phyloP scores from a whole-genome alignment of 2,329 filamentous ascomycete genomes.

The Aspergillus ustus region DNA sequence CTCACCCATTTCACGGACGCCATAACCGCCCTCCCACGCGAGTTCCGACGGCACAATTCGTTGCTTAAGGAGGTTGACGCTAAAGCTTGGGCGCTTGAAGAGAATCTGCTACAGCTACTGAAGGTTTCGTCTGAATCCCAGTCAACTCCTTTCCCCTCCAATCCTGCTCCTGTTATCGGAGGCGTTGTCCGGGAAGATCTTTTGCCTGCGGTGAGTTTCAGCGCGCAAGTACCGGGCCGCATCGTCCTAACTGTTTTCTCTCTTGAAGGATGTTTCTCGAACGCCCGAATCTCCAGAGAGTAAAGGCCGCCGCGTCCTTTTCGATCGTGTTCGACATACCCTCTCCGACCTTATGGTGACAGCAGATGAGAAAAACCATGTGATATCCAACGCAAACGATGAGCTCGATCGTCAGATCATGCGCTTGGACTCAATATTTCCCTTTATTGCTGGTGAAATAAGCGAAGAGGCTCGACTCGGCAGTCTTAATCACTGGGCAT shows the following conservation, averaged over 20 bases:
- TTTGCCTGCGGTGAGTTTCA: slow-evolving; percentile 32
- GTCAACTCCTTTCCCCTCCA: slow-evolving; percentile 37
- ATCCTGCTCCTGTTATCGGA: slow-evolving; percentile 42
- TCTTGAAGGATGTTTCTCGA: slow-evolving; percentile 34
- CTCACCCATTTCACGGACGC: slow-evolving; percentile 84
- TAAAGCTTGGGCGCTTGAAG: slow-evolving; percentile 88
- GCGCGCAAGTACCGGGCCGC: neutral
- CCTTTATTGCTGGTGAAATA: slow-evolving; percentile 84
- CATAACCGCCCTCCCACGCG: slow-evolving; percentile 88
- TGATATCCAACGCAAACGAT: slow-evolving; percentile 89
- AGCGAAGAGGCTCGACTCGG: slow-evolving; percentile 94
- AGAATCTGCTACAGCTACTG: slow-evolving; percentile 77
- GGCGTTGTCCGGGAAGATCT: slow-evolving; percentile 42
- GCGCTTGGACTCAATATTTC: slow-evolving; percentile 85
- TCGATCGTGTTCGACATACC: slow-evolving; percentile 75
- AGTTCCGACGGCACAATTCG: slow-evolving; percentile 94
- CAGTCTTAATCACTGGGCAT: slow-evolving; percentile 92
- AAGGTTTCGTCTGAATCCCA: slow-evolving; percentile 43
- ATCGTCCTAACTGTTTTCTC: slow-evolving; percentile 4
- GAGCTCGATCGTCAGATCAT: slow-evolving; percentile 82
- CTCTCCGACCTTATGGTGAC: slow-evolving; percentile 86
- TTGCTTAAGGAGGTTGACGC: slow-evolving; percentile 97
- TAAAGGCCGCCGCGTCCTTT: slow-evolving; percentile 66
- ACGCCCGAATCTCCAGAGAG: slow-evolving; percentile 41
- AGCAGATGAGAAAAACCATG: slow-evolving; percentile 96